phyloP scores from a whole-genome alignment of 441 rosid species.

The Populus hybrid region DNA sequence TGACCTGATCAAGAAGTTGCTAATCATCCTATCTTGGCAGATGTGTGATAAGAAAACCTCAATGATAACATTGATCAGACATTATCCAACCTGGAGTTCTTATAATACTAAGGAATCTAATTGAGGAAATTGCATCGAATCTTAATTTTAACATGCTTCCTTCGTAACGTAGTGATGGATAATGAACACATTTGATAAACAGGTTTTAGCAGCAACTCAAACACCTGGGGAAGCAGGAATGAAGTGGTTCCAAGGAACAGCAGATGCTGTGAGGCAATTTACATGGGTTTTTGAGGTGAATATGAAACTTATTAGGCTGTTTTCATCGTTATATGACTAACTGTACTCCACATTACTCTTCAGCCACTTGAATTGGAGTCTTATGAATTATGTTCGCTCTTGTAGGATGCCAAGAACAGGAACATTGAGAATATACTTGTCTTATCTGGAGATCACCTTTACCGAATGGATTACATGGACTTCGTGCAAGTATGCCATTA shows the following conservation, averaged over 20 bases:
- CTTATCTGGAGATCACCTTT: slow-evolving; percentile 93
- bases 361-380: slow-evolving; percentile 2
- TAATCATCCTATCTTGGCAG: not conserved
- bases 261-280: slow-evolving; percentile 97
- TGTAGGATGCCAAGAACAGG: slow-evolving; percentile 87
- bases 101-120: not conserved
- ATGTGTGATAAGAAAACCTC: not conserved
- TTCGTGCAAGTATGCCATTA: slow-evolving; percentile 60
- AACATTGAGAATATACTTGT: slow-evolving; percentile 70
- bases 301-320: slow-evolving; percentile 1
- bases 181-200: slow-evolving; percentile 16
- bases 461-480: slow-evolving; percentile 88
- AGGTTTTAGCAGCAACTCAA: slow-evolving; percentile 98
- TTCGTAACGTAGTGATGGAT: not conserved
- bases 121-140: not conserved
- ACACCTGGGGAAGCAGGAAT: slow-evolving; percentile 88
- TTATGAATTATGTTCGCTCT: slow-evolving; percentile 14
- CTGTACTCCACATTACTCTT: not conserved
- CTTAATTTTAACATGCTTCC: not conserved
- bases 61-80: not conserved
- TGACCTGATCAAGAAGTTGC: not conserved
- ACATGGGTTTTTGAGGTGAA: slow-evolving; percentile 91
- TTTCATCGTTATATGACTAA: not conserved
- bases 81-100: not conserved
- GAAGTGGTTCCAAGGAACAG: slow-evolving; percentile 98